phyloP scores from a whole-genome alignment of 805 yeast genomes.

The Pichia phayaonensis region DNA sequence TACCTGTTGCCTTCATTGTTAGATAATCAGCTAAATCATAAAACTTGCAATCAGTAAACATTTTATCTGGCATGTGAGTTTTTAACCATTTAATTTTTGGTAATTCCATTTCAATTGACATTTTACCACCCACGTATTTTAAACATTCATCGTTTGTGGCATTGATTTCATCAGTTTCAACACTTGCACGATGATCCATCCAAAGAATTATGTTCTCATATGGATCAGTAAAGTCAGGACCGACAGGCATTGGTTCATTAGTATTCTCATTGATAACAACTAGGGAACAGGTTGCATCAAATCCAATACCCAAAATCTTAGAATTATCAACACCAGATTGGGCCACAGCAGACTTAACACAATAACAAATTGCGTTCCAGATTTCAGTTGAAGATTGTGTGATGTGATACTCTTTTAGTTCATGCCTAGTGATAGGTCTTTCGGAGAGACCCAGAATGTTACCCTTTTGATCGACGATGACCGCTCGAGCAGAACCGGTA shows the following conservation, averaged over 20 bases:
- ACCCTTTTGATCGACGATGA: slow-evolving; percentile 78
- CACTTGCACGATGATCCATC: slow-evolving; percentile 97
- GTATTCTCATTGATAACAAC: slow-evolving; percentile 64
- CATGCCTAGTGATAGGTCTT: slow-evolving; percentile 70
- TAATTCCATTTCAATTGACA: slow-evolving; percentile 97
- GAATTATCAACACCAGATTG: slow-evolving; percentile 68
- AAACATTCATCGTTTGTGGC: slow-evolving; percentile 70
- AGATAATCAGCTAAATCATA: slow-evolving; percentile 89
- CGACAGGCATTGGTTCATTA: slow-evolving; percentile 76
- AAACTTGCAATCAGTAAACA: slow-evolving; percentile 59
- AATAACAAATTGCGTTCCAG: slow-evolving; percentile 80
- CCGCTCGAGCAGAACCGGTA: slow-evolving; percentile 97
- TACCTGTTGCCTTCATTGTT: slow-evolving; percentile 85
- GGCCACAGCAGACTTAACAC: slow-evolving; percentile 66
- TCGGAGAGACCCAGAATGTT: slow-evolving; percentile 73
- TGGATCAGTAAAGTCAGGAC: slow-evolving; percentile 73
- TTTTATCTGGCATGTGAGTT: slow-evolving; percentile 59
- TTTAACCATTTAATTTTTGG: slow-evolving; percentile 97
- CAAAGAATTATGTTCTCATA: slow-evolving; percentile 84
- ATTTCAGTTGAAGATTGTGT: slow-evolving; percentile 89
- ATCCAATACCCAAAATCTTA: slow-evolving; percentile 79
- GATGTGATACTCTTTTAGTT: slow-evolving; percentile 62
- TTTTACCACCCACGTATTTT: slow-evolving; percentile 91
- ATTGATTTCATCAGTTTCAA: slow-evolving; percentile 75
- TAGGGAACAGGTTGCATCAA: slow-evolving; percentile 95